Conservation (phyloP, 1,284 basidiomycete genomes). For the Trichosporon asahii region DNA sequence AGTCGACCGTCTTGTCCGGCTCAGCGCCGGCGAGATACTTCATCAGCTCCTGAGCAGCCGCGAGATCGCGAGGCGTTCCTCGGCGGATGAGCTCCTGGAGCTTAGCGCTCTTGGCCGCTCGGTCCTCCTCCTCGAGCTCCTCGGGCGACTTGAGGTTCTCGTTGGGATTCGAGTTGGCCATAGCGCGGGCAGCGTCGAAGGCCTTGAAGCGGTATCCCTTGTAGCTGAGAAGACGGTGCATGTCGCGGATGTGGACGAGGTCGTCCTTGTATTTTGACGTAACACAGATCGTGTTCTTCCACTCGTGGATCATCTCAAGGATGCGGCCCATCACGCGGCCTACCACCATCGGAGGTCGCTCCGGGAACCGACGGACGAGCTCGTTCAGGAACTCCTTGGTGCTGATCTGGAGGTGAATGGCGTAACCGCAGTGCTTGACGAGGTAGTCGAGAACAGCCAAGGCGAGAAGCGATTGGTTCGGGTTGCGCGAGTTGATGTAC, state of each 20-base stretch:
- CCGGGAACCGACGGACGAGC: constrained; percentile 94
- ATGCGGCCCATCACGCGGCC: constrained; percentile 93
- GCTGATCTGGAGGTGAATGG: constrained; percentile 94
- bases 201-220: constrained; percentile 90
- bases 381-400: constrained; percentile 99
- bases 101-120: constrained; percentile 92
- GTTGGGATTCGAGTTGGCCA: constrained; percentile 54
- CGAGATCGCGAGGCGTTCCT: constrained; percentile 91
- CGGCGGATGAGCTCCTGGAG: constrained; percentile 95
- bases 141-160: constrained; percentile 41
- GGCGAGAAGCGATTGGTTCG: constrained; percentile 43
- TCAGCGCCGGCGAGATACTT: constrained; percentile 92
- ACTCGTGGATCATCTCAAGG: constrained; percentile 80
- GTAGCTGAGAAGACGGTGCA: constrained; percentile 91
- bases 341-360: constrained; percentile 91
- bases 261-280: constrained; percentile 94
- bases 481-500: constrained; percentile 50
- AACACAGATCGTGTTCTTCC: constrained; percentile 91
- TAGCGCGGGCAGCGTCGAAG: constrained; percentile 56
- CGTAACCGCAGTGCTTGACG: constrained; percentile 92
- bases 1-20: constrained; percentile 89
- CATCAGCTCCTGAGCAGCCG: constrained; percentile 96
- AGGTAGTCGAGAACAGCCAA: constrained; percentile 79
- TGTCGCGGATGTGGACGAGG: constrained; percentile 93
- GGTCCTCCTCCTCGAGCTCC: constrained; percentile 93